Evolutionary conservation across 2,329 filamentous ascomycete species (phyloP).

Genomic region (Penicillium palitans): DNA sequence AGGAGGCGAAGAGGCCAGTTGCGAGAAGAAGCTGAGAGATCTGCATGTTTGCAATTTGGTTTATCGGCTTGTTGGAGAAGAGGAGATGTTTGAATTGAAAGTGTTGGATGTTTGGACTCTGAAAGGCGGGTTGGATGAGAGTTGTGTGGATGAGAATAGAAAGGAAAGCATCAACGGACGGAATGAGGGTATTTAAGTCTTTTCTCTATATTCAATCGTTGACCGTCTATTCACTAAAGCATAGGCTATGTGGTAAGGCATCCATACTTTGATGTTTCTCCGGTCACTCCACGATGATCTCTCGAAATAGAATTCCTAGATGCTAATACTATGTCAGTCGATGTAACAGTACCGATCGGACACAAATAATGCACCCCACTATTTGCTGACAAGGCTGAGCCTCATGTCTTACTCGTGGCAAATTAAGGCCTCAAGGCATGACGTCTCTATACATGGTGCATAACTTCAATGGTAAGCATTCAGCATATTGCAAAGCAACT

Average conservation of each 20-base stretch:
- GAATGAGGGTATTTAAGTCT: background rate
- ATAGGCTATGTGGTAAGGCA: background rate
- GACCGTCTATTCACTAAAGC: background rate
- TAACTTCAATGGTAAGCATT: background rate
- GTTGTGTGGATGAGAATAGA: background rate
- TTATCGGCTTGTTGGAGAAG: background rate
- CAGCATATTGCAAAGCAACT: too few relatives aligned
- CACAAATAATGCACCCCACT: background rate
- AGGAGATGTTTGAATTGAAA: too few relatives aligned
- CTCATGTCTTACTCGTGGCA: background rate
- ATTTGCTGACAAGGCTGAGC: background rate
- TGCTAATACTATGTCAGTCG: background rate
- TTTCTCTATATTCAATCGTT: background rate
- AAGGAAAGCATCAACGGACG: background rate
- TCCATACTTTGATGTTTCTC: background rate
- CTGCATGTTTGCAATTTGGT: background rate
- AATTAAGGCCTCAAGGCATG: background rate
- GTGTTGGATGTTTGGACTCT: background rate
- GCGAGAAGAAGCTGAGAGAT: background rate
- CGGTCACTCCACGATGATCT: background rate
- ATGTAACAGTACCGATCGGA: background rate
- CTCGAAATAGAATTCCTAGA: background rate
- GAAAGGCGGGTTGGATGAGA: background rate
- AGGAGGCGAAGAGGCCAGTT: constrained; percentile 1
- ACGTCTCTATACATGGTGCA: background rate